Base-by-base conservation (phyloP, 2,329 filamentous ascomycete species). In the Clathrospora elynae region DNA sequence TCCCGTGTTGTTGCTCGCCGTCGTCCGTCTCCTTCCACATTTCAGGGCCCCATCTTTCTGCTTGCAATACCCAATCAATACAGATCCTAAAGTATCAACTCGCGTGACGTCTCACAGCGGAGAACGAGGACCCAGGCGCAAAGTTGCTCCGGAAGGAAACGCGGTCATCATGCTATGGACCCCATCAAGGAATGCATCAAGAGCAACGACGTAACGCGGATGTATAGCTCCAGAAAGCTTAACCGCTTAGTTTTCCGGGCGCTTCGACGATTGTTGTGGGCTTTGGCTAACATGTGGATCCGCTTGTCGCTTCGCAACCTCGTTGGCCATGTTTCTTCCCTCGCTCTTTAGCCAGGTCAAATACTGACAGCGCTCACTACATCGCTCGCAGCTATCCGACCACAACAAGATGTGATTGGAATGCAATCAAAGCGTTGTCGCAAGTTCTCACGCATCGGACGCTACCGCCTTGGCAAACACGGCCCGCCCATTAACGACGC, bases 271-370 rank as follows among this genome's bases (percentile, higher is more conserved):
- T 31, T 17, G 38, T 35, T 25, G 44, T 40, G 16, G 44, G 40
- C 32, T 34, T 35, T 28, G 25, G 31, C 35, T 33, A 44, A 16
- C 22, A 35, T 26, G 35, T 47, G 39, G 43, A 40, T 33, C 39
- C 39, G 25, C 35, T 11, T 14, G 29, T 29, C 28, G 24, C 34
- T 33, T 30, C 32, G 46, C 40, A 34, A 41, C 35, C 35, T 46
- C 34, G 51, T 55, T 59, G 57, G 55, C 44, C 33, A 53, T 56
- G 48, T 56, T 56, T 54, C 53, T 55, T 52, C 40, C 48, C 53
- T 45, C 39, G 43, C 26, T 36, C 30, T 43, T 31, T 50, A 35
- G 38, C 53, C 37, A 46, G 32, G 32, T 53, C 48, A 35, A 45
- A 35, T 42, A 29, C 41, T n/a, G 46, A 23, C 26, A 41, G 29